These are phyloP conservation scores for Corymbia maculata DNA, from an alignment of 345 rosid genomes.

Conservation along the genomic window DNA sequence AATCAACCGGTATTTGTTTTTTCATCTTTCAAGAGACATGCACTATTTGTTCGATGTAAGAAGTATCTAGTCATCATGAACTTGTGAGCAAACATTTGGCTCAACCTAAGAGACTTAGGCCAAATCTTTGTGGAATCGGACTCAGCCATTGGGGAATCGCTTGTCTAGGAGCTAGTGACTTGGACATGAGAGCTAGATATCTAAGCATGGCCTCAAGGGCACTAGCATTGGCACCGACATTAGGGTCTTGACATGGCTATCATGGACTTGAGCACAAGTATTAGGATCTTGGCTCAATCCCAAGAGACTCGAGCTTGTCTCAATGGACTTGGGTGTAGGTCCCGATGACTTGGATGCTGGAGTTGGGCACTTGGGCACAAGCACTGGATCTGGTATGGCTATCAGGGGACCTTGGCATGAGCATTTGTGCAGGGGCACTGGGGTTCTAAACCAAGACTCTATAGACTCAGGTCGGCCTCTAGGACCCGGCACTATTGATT, in stretches of 20 bases:
- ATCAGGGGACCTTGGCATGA: background rate
- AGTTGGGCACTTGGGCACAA: background rate
- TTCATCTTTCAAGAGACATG: background rate
- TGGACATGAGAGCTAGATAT: too few species aligned
- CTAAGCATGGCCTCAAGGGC: background rate
- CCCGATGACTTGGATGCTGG: background rate
- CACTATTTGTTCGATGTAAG: rapidly evolving
- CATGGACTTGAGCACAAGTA: background rate
- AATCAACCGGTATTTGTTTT: background rate
- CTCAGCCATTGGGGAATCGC: rapidly evolving
- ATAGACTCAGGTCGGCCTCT: background rate
- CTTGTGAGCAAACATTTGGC: background rate
- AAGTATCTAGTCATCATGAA: background rate
- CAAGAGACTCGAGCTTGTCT: background rate
- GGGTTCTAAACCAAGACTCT: background rate
- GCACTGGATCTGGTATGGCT: background rate
- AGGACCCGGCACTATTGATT: background rate
- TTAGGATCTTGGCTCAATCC: rapidly evolving
- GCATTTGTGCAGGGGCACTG: background rate
- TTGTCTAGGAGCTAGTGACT: too few species aligned
- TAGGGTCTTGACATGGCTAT: background rate
- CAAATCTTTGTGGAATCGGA: rapidly evolving
- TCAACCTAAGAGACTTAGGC: rapidly evolving
- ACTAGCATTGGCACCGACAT: background rate
- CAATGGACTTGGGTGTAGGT: background rate